A percentile compares a stretch with the other conserved stretches of the same genome.
Conservation (phyloP, 805 yeast genomes). For the Citeromyces nyonsensis region DNA sequence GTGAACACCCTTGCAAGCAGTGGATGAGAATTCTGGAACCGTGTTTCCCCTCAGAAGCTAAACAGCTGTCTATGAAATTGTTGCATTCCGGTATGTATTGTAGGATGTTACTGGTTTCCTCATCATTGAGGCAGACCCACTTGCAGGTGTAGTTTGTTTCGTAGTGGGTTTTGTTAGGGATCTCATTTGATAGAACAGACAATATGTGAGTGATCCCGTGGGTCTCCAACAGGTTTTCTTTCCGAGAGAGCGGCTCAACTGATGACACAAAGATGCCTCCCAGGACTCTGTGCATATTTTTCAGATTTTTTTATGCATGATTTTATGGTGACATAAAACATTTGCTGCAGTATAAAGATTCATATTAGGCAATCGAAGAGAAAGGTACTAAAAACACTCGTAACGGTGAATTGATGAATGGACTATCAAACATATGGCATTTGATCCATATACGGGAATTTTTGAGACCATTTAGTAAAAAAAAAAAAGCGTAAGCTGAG, state of each 20-base stretch:
- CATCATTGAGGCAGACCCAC: constrained; percentile 64
- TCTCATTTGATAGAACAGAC: constrained; percentile 49
- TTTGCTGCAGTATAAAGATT: no score
- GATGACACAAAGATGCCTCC: constrained; percentile 73
- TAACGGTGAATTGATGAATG: no score
- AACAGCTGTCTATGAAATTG: constrained; percentile 49
- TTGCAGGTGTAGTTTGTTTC: constrained; percentile 27
- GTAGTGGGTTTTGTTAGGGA: constrained; percentile 30
- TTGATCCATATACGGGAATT: no score
- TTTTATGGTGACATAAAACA: constrained; percentile 2
- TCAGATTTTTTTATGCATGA: neutral
- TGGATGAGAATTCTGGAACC: constrained; percentile 30
- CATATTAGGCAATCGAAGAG: no score
- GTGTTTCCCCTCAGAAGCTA: constrained; percentile 28
- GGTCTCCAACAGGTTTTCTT: constrained; percentile 29
- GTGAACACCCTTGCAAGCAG: constrained; percentile 35
- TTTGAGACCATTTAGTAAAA: no score
- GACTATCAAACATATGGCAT: no score
- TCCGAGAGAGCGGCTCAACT: constrained; percentile 43
- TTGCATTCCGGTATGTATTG: constrained; percentile 45
- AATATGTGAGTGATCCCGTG: constrained; percentile 56
- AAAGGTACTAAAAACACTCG: no score
- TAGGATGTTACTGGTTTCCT: constrained; percentile 48
- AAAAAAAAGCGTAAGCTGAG: no score
- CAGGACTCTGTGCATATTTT: constrained; percentile 41